Base-by-base conservation (phyloP, 164 flowering plant genomes). In the Chimonanthus salicifolius region DNA sequence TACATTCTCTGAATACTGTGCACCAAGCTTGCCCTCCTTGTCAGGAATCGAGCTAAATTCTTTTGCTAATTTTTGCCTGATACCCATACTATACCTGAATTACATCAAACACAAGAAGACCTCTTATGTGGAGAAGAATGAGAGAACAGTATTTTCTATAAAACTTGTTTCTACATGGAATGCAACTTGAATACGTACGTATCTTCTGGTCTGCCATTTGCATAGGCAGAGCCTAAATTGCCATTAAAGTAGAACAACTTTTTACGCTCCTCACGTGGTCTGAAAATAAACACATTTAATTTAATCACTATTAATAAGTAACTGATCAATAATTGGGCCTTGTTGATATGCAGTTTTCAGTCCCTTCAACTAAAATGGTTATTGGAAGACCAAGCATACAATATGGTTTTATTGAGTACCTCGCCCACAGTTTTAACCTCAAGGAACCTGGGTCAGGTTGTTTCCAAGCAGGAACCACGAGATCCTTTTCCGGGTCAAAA, bases 401-500 rank as follows among this genome's bases (percentile, higher is more conserved):
- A 51, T 51, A 51, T 51, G 43, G 3, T 10, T 62, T 48, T 62
- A 7, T 47, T 15, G 77, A 64, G 71, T 79, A 89, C 99, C 96
- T 86, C 48, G 92, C 82, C 98, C 97, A 89, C 64, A 86, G 76
- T 78, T 88, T 92, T 64, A 72, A 74, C 48, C 70, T 80, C 48
- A 93, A 77, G 64, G 90, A 70, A 67, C 44, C 54, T 7, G 75
- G 86, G 80, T 89, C 90, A 62, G 98, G 99, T 18, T 49, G 71
- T 81, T 95, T 95, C 98, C 99, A 95, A 33, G 99, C 97, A 79
- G 99, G 99, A 80, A 95, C 88, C 49, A 93, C 99, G 62, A 95
- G 90, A 84, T 95, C 99, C 85, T 95, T 95, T 49, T 77, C 82
- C 47, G 97, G 97, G 80, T 93, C 97, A 78, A 91, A 95, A 82